Evolutionary conservation across 176 grass and related monocot genomes (phyloP), one percentile per base, ranked within the genome.

Genomic region (Carex scoparia): DNA sequence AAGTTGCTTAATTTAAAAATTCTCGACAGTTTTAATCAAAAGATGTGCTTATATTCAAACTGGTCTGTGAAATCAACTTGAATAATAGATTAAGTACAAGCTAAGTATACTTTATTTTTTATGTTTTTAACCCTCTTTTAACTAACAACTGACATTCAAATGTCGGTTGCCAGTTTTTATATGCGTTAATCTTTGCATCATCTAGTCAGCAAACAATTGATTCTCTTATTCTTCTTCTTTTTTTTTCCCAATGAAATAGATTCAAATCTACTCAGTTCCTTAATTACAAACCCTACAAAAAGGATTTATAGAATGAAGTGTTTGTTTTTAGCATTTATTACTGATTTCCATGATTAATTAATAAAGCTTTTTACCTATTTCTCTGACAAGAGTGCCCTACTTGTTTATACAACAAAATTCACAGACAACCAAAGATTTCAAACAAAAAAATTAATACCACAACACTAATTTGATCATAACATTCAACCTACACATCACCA

Each of bases 381-480:
- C 81, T 83, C 81, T 83, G 38, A 53, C 61, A 69, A 69, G 23
- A 69, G 38, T 40, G 5, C 8, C 53, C 81, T 83, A 67, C 44
- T 69, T 83, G 61, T 83, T 83, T 83, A 83, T 83, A 83, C 81
- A 83, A 18, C 44, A 83, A 69, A 67, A 83, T 83, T n/a, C 81
- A 83, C 81, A 83, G 56, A 32, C 81, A 83, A 83, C 63, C 48
- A 69, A 69, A 69, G 65, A 53, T 83, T 83, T 56, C 7, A 65
- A 83, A 83, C 61, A 83, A 83, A 83, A 83, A 83, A 83, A 66
- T 32, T 82, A 27, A 28, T 66, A 54, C 10, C 71, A 75, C 60
- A 69, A 55, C 63, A 55, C 49, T 66, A 83, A 53, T 83, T 56
- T 11, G 48, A 51, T 79, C 53, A 18, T 58, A 58, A 79, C 30